Evolutionary conservation across 2,329 filamentous ascomycete species (phyloP).

Genomic region (Trichoderma afroharzianum): DNA sequence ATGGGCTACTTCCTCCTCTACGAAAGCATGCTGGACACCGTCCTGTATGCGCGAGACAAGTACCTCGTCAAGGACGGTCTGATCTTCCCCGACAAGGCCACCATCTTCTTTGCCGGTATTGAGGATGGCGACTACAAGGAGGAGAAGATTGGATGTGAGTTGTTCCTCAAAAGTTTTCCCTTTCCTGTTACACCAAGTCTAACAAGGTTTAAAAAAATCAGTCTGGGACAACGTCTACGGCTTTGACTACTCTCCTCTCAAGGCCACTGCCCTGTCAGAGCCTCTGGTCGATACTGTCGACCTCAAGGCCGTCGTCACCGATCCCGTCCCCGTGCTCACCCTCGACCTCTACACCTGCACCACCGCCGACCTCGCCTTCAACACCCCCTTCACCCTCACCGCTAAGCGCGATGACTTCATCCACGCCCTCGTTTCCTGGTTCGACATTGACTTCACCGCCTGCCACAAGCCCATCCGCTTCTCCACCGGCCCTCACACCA

Average conservation of each 20-base stretch:
- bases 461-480: conserved; percentile 98
- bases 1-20: conserved; percentile 99
- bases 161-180: background rate
- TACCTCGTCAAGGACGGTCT: conserved; percentile 83
- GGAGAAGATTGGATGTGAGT: conserved; percentile 97
- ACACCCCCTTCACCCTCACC: conserved; percentile 69
- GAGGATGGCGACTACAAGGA: conserved; percentile 99
- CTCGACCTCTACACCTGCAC: conserved; percentile 93
- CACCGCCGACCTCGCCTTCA: conserved; percentile 78
- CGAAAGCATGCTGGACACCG: conserved; percentile 98
- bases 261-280: conserved; percentile 88
- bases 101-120: conserved; percentile 93
- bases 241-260: conserved; percentile 93
- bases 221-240: conserved; percentile 99
- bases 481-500: conserved; percentile 94
- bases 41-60: conserved; percentile 90
- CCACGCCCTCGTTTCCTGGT: conserved; percentile 96
- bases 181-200: background rate
- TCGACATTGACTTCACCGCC: conserved; percentile 96
- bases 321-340: conserved; percentile 78
- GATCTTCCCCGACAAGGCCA: conserved; percentile 99
- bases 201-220: conserved; percentile 35
- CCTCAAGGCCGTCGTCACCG: conserved; percentile 93
- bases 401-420: conserved; percentile 89
- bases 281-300: conserved; percentile 97